Evolutionary conservation across 106 monocot species (phyloP), one percentile per base, ranked within the genome.

Genomic region (Dioscorea dumetorum): DNA sequence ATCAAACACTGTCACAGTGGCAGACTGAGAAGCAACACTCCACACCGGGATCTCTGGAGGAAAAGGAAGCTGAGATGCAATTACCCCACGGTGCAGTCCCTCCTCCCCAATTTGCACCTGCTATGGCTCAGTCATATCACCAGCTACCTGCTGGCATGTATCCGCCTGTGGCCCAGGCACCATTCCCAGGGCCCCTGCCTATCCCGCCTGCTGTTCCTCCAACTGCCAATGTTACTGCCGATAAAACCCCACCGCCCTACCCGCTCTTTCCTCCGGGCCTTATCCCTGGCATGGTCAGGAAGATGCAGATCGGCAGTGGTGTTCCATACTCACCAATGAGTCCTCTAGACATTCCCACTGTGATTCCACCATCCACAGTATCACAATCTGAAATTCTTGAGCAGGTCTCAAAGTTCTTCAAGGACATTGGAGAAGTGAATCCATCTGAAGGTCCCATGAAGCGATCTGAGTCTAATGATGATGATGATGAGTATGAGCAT

Each of bases 271-370:
- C 95, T 2, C 95, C 95, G 4, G 95, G 95, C 15, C 84, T 97
- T 28, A 97, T 97, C 48, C 95, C 95, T 13, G 95, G 95, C 35
- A 97, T 97, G 95, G 95, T 97, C n/a, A 76, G 86, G 24, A 97
- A 97, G 69, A 88, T 86, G 86, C 95, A 97, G 56, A 87, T 97
- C 18, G 95, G 95, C 32, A 91, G 91, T 14, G 95, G 95, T 12
- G 95, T 97, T 15, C 95, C 95, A 1, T 97, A 97, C 78, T 97
- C 95, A 16, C 89, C 95, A 4, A 59, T 97, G 67, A 91, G 88
- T 77, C 91, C 95, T 13, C 86, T 91, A 20, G 95, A 97, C 71
- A 97, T 97, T 49, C 95, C 95, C 9, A 91, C 95, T 2, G 72
- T 87, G 41, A 97, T 97, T 56, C 91, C 95, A 12, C 95, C 95